Percentiles rank a stretch among this genome's conserved stretches.
Conservation (phyloP, 257 asterid genomes). For the Anisodus tanguticus region DNA sequence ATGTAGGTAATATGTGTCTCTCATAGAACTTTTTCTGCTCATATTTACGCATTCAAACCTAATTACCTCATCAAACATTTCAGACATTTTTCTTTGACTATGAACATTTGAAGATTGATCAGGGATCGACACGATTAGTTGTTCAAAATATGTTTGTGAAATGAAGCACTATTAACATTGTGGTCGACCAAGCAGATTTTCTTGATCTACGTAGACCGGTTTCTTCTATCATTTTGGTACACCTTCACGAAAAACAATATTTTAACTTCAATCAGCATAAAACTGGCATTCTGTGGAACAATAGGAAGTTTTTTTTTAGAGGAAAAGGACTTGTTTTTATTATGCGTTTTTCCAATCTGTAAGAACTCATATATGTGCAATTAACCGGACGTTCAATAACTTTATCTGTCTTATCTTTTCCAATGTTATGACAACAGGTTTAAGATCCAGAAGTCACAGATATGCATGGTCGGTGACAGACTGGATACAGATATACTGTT, state of each 20-base stretch:
- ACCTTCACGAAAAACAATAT: not conserved
- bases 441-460: constrained; percentile 83
- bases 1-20: not conserved
- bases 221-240: not conserved
- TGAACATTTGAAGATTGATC: not conserved
- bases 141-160: not conserved
- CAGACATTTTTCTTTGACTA: not conserved
- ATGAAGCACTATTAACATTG: not conserved
- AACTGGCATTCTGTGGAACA: not conserved
- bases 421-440: constrained; percentile 54
- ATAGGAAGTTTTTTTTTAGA: not conserved
- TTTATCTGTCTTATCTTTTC: not conserved
- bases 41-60: not conserved
- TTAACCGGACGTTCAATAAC: not conserved
- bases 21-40: not conserved
- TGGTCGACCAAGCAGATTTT: not conserved
- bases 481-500: constrained; percentile 91
- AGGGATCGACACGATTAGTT: not conserved
- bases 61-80: not conserved
- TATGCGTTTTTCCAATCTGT: not conserved
- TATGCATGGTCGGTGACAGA: constrained; percentile 98
- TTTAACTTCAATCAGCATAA: not conserved
- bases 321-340: not conserved
- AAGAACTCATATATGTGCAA: not conserved
- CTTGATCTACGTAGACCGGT: not conserved